A percentile compares a stretch with the other conserved stretches of the same genome.
phyloP scores from a whole-genome alignment of 441 rosid species.

The Corymbia calophylla region DNA sequence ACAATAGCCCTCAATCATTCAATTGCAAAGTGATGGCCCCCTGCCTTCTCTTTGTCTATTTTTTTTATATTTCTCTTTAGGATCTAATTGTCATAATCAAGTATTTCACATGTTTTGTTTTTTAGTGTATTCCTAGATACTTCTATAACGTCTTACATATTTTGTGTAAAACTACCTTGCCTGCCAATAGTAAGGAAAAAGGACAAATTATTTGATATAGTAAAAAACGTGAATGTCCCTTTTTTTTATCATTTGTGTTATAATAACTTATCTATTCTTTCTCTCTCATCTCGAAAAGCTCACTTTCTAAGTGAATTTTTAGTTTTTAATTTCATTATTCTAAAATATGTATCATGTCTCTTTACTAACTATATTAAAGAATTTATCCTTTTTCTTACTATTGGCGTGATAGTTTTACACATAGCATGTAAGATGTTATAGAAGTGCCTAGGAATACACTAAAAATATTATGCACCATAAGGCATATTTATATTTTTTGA shows the following conservation, averaged over 20 bases:
- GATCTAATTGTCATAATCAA: background rate
- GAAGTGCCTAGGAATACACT: rapidly evolving
- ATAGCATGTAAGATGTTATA: background rate
- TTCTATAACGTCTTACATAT: background rate
- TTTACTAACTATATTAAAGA: rapidly evolving
- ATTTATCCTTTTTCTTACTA: background rate
- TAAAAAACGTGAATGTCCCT: background rate
- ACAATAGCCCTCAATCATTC: background rate
- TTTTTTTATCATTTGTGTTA: background rate
- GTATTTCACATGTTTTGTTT: background rate
- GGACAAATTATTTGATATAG: background rate
- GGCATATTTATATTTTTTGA: background rate
- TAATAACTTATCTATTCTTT: background rate
- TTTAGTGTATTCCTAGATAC: background rate
- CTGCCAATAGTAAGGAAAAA: background rate
- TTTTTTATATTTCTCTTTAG: background rate
- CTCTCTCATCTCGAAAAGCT: background rate
- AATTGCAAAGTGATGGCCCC: rapidly evolving
- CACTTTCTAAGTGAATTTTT: background rate
- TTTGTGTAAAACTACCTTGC: rapidly evolving
- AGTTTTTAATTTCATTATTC: background rate
- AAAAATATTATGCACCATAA: background rate
- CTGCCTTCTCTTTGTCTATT: background rate
- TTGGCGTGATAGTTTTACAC: rapidly evolving
- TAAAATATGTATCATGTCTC: background rate